A percentile compares a stretch with the other conserved stretches of the same genome.
These are phyloP conservation scores for Penicillium ochrochloron DNA, from an alignment of 495 filamentous ascomycete species.

Conservation along the genomic window DNA sequence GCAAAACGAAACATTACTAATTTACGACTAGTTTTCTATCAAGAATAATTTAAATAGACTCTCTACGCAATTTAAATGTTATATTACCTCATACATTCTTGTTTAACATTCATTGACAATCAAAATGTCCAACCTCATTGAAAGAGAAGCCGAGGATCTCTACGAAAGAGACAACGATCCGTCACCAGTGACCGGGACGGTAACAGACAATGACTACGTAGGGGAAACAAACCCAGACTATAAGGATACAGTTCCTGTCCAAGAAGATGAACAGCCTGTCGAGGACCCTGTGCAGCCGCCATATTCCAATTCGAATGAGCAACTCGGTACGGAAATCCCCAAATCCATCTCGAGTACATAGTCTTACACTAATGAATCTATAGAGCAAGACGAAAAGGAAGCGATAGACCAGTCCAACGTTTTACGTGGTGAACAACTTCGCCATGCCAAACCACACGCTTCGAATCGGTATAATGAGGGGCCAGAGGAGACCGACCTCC, in stretches of 20 bases:
- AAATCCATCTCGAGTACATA: background rate
- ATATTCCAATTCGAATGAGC: conserved; percentile 11
- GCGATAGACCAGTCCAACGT: conserved; percentile 23
- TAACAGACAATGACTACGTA: conserved; percentile 18
- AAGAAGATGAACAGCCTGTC: conserved; percentile 11
- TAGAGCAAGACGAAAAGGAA: conserved; percentile 10
- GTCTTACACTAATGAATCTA: background rate
- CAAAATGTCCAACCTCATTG: conserved; percentile 29
- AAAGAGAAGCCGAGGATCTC: conserved; percentile 36
- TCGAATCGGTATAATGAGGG: conserved; percentile 37
- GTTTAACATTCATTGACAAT: background rate
- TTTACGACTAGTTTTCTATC: background rate
- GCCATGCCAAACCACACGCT: conserved; percentile 34
- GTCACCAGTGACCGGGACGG: conserved; percentile 26
- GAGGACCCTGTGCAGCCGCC: conserved; percentile 17
- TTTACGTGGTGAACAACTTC: conserved; percentile 31
- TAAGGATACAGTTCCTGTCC: conserved; percentile 6
- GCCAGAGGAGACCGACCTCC: conserved; percentile 36
- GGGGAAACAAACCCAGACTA: background rate
- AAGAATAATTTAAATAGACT: background rate
- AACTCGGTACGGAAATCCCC: conserved; percentile 2
- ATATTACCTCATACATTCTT: background rate
- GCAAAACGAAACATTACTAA: background rate
- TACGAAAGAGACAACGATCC: conserved; percentile 37
- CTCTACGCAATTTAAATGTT: background rate